Evolutionary conservation across 2,329 filamentous ascomycete genomes (phyloP).

Genomic region (Phoma sp.): DNA sequence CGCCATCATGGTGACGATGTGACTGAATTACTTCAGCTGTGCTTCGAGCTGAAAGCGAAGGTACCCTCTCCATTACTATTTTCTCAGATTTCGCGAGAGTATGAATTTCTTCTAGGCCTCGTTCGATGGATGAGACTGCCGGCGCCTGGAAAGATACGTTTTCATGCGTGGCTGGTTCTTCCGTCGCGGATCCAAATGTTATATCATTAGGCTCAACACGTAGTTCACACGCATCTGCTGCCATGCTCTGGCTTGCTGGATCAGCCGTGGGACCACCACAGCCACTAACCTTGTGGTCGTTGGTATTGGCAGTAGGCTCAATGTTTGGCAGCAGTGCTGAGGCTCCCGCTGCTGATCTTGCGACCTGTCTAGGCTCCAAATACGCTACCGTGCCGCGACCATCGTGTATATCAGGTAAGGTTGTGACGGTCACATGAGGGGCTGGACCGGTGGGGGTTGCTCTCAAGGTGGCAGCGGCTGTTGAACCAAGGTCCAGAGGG

Average conservation of each 20-base stretch:
- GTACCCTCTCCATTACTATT: neutral
- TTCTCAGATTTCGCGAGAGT: neutral
- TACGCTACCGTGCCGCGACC: neutral
- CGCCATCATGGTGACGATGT: neutral
- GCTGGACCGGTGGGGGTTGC: no score
- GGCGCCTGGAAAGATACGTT: neutral
- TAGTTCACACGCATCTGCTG: neutral
- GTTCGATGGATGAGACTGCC: neutral
- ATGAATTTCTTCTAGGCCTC: neutral
- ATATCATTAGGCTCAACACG: neutral
- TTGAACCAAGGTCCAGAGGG: neutral
- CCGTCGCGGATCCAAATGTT: neutral
- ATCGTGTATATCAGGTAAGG: neutral
- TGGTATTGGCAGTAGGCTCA: neutral
- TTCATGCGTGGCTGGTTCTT: neutral
- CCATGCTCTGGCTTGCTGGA: neutral
- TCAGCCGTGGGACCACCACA: neutral
- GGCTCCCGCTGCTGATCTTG: neutral
- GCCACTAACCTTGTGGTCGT: neutral
- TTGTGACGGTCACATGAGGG: neutral
- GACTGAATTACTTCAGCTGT: neutral
- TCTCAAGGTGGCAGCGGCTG: neutral
- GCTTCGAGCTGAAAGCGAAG: neutral
- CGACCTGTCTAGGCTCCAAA: neutral
- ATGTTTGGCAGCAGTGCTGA: no score